A percentile compares a stretch with the other conserved stretches of the same genome.
phyloP scores from a whole-genome alignment of 2,329 filamentous ascomycete genomes.

The Penicillium palitans region DNA sequence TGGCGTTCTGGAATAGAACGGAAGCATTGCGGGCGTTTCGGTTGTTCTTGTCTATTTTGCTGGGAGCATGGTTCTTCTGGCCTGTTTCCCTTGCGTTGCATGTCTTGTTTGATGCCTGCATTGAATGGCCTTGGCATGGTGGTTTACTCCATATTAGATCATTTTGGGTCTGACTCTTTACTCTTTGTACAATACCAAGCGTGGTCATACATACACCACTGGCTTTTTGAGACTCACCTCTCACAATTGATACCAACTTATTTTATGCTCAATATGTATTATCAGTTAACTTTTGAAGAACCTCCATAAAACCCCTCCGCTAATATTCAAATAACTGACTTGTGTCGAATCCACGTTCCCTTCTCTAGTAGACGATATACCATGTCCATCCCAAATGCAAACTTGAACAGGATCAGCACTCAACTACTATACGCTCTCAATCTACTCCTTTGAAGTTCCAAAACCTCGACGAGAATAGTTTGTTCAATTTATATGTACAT shows the following conservation, averaged over 20 bases:
- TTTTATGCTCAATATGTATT: background rate
- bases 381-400: background rate
- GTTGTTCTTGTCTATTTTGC: conserved; percentile 15
- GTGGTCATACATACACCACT: conserved; percentile 11
- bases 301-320: background rate
- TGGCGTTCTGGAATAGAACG: conserved; percentile 24
- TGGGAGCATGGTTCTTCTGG: background rate
- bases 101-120: background rate
- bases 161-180: conserved; percentile 1
- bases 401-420: too few species aligned
- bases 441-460: background rate
- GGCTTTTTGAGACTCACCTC: conserved; percentile 9
- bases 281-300: background rate
- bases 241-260: conserved; percentile 10
- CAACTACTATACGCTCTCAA: background rate
- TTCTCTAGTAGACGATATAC: background rate
- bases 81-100: background rate
- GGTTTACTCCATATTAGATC: conserved; percentile 1
- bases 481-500: conserved; percentile 3
- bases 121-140: conserved; percentile 1
- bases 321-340: too few species aligned
- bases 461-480: background rate
- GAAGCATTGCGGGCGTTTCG: conserved; percentile 32
- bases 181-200: conserved; percentile 14
- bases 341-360: background rate